These are phyloP conservation scores for Talaromyces verruculosus DNA, from an alignment of 2,329 filamentous ascomycete species.

Conservation along the genomic window DNA sequence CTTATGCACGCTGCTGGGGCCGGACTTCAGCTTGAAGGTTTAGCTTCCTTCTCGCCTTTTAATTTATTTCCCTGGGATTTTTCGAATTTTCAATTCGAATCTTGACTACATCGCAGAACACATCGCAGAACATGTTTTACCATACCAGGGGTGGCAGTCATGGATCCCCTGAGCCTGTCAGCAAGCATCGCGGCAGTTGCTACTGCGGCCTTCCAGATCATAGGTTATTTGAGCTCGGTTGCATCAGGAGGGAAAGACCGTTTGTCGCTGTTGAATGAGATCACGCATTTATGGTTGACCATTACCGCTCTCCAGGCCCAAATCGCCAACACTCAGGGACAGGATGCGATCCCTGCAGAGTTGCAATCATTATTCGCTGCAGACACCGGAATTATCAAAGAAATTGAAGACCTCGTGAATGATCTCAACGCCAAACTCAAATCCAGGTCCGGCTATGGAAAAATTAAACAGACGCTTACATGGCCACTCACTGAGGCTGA, in stretches of 20 bases:
- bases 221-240: constrained; percentile 5
- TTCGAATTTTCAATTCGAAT: not conserved
- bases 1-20: not conserved
- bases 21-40: not conserved
- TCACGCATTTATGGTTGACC: constrained; percentile 1
- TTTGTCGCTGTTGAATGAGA: constrained; percentile 2
- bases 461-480: constrained; percentile 5
- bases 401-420: not conserved
- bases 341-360: not conserved
- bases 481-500: constrained; percentile 3
- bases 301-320: constrained; percentile 2
- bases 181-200: constrained; percentile 2
- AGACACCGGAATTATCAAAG: constrained; percentile 2
- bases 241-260: constrained; percentile 4
- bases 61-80: not conserved
- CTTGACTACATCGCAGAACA: not conserved
- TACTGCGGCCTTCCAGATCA: constrained; percentile 7
- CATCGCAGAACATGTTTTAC: not conserved
- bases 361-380: constrained; percentile 1
- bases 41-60: not conserved
- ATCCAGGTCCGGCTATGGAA: constrained; percentile 5
- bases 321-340: not conserved
- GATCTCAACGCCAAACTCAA: constrained; percentile 4
- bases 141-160: constrained; percentile 3
- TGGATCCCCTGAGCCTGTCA: constrained; percentile 9